A percentile compares a stretch with the other conserved stretches of the same genome.
Conservation (phyloP, 257 asterid species). For the Gynochthodes officinalis region DNA sequence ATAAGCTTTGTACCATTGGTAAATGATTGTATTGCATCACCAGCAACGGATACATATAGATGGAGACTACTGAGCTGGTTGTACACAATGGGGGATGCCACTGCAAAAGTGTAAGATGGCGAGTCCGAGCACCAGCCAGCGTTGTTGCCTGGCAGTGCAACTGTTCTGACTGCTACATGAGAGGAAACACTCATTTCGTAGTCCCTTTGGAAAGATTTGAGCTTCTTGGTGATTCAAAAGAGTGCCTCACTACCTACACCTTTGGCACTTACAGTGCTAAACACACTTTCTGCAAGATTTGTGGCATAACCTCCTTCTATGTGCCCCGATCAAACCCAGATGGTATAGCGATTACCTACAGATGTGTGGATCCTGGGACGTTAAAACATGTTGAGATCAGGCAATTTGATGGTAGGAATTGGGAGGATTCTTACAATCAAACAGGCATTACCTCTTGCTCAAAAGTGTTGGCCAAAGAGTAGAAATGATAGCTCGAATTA, state of each 20-base stretch:
- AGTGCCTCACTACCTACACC: slow-evolving; percentile 68
- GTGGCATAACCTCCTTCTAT: slow-evolving; percentile 89
- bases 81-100: slow-evolving; percentile 85
- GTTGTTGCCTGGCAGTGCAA: slow-evolving; percentile 73
- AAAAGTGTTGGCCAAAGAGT: slow-evolving; percentile 21
- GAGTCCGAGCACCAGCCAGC: slow-evolving; percentile 53
- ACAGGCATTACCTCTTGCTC: slow-evolving; percentile 53
- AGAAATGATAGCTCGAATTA: slow-evolving; percentile 14
- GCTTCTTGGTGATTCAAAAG: slow-evolving; percentile 59
- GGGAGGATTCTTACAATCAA: slow-evolving; percentile 54
- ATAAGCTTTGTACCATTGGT: background rate
- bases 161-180: slow-evolving; percentile 82
- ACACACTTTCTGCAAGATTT: slow-evolving; percentile 77
- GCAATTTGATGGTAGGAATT: slow-evolving; percentile 59
- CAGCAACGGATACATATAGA: slow-evolving; percentile 7
- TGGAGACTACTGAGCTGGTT: slow-evolving; percentile 40
- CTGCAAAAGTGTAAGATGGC: slow-evolving; percentile 72
- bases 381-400: slow-evolving; percentile 61
- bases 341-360: slow-evolving; percentile 52
- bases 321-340: slow-evolving; percentile 82
- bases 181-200: slow-evolving; percentile 67
- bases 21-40: background rate
- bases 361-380: slow-evolving; percentile 71
- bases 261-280: slow-evolving; percentile 80
- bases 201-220: slow-evolving; percentile 67